Evolutionary conservation across 257 asterid species (phyloP).

Genomic region (Solanum habrochaites): DNA sequence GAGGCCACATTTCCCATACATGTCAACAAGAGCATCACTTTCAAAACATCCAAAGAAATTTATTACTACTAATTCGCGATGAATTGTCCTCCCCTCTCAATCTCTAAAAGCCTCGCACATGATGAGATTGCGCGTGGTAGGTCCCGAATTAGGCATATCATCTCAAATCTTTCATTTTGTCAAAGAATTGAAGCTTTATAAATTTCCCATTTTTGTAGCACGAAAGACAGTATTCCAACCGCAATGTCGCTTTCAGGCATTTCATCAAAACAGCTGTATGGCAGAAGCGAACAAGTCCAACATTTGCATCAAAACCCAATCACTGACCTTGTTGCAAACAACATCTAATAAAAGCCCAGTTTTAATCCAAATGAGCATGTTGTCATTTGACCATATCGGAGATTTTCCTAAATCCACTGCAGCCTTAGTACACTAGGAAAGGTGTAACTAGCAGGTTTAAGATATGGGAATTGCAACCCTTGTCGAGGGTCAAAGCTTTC

Average conservation of each 20-base stretch:
- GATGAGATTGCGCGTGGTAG: slow-evolving; percentile 66
- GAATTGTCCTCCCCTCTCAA: slow-evolving; percentile 47
- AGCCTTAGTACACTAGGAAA: slow-evolving; percentile 77
- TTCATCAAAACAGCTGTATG: slow-evolving; percentile 57
- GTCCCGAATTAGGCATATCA: slow-evolving; percentile 57
- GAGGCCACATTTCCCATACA: slow-evolving; percentile 76
- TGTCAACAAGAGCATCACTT: slow-evolving; percentile 62
- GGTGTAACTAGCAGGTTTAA: slow-evolving; percentile 59
- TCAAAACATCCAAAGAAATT: slow-evolving; percentile 43
- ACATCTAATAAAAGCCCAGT: slow-evolving; percentile 49
- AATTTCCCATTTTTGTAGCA: slow-evolving; percentile 67
- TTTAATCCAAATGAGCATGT: slow-evolving; percentile 45
- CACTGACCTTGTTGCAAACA: slow-evolving; percentile 51
- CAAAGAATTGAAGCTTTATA: slow-evolving; percentile 55
- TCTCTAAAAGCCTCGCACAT: slow-evolving; percentile 47
- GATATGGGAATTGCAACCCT: slow-evolving; percentile 20
- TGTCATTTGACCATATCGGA: slow-evolving; percentile 35
- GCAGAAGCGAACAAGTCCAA: slow-evolving; percentile 34
- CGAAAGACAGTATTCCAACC: slow-evolving; percentile 66
- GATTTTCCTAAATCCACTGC: slow-evolving; percentile 43
- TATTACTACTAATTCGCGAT: slow-evolving; percentile 31
- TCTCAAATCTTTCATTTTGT: slow-evolving; percentile 45
- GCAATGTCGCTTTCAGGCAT: slow-evolving; percentile 63
- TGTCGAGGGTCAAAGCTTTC: slow-evolving; percentile 37
- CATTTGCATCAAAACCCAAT: slow-evolving; percentile 49